These are phyloP conservation scores for Stagonosporopsis vannaccii DNA, from an alignment of 2,329 filamentous ascomycete species.

Conservation along the genomic window DNA sequence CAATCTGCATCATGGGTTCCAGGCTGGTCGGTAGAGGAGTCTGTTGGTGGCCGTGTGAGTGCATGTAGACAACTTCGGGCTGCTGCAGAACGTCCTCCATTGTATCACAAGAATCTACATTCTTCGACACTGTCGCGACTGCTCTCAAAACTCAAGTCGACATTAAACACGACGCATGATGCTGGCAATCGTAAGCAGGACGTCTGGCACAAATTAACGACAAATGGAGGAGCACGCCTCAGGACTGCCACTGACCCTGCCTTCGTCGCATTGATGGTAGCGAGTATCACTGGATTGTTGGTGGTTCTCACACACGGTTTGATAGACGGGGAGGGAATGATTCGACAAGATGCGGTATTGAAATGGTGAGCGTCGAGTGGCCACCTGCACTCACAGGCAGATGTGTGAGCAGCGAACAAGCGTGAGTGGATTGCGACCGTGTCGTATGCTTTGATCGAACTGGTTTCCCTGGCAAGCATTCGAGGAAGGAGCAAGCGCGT, in stretches of 20 bases:
- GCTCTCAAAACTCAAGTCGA: too few relatives aligned
- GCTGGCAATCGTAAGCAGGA: too few relatives aligned
- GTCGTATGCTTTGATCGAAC: too few relatives aligned
- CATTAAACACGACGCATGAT: too few relatives aligned
- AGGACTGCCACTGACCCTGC: not conserved
- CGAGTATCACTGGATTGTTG: constrained; percentile 20
- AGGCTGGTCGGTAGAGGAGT: constrained; percentile 22
- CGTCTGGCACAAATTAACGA: too few relatives aligned
- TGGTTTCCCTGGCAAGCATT: too few relatives aligned
- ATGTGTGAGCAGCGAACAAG: too few relatives aligned
- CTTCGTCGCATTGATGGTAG: constrained; percentile 15
- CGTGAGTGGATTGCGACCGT: too few relatives aligned
- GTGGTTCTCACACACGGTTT: constrained; percentile 26
- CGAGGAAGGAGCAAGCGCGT: too few relatives aligned
- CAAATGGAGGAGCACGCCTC: not conserved
- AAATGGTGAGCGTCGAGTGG: constrained; percentile 23
- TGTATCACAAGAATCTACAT: too few relatives aligned
- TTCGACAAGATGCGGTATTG: constrained; percentile 4
- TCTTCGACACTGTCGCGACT: too few relatives aligned
- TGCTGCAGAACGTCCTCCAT: not conserved
- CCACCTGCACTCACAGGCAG: too few relatives aligned
- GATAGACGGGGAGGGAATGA: constrained; percentile 25
- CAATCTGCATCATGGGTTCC: constrained; percentile 29
- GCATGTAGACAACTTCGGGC: constrained; percentile 24
- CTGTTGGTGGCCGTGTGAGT: constrained; percentile 20